phyloP scores from a whole-genome alignment of 352 stramenopile genomes.

The Phytophthora tentaculata region DNA sequence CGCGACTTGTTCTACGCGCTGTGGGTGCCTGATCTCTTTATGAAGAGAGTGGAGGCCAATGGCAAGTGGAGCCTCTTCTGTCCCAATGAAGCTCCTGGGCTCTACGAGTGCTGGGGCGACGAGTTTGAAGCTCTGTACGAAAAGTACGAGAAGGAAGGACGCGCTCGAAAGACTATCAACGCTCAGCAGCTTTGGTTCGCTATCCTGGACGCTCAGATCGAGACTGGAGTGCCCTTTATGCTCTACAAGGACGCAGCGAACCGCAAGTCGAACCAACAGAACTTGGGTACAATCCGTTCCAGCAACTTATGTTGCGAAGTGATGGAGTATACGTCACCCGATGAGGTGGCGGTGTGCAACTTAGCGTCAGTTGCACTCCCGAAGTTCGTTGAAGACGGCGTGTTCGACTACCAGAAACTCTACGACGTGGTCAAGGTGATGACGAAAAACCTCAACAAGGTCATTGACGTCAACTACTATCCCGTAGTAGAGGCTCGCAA shows the following conservation, averaged over 20 bases:
- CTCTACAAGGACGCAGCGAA: constrained; percentile 99
- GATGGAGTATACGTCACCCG: constrained; percentile 97
- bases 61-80: constrained; percentile 98
- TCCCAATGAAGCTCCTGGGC: constrained; percentile 96
- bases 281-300: constrained; percentile 99
- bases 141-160: constrained; percentile 96
- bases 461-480: constrained; percentile 99
- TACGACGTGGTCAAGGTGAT: constrained; percentile 96
- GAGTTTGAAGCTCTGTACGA: constrained; percentile 97
- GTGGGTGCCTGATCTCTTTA: constrained; percentile 99
- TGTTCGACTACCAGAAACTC: constrained; percentile 98
- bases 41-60: constrained; percentile 98
- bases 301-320: constrained; percentile 99
- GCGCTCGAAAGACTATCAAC: constrained; percentile 95
- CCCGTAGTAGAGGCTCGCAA: constrained; percentile 89
- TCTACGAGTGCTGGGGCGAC: constrained; percentile 94
- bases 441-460: constrained; percentile 98
- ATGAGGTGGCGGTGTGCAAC: constrained; percentile 99
- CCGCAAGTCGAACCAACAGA: constrained; percentile 99
- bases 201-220: constrained; percentile 98
- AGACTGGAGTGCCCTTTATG: constrained; percentile 99
- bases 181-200: constrained; percentile 99
- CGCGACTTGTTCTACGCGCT: constrained; percentile 99
- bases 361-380: constrained; percentile 97
- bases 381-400: constrained; percentile 91